phyloP scores from a whole-genome alignment of 768 basidiomycete genomes.

The Glaciozyma antarctica region DNA sequence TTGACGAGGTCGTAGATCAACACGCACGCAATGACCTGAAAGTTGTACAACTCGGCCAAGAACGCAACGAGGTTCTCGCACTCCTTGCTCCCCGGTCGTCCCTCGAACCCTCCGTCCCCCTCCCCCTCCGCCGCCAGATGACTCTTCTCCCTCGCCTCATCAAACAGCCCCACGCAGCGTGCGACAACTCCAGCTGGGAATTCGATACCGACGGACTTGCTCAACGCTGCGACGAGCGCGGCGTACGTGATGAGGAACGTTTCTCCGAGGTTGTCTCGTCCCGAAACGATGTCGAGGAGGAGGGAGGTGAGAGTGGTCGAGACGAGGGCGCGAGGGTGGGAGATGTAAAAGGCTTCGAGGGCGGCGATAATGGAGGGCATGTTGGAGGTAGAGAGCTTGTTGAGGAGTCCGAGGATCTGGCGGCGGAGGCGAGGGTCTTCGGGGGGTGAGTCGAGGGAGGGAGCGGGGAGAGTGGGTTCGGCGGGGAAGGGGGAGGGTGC shows the following conservation, averaged over 20 bases:
- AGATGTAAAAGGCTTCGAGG: conserved; percentile 19
- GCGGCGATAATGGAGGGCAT: conserved; percentile 26
- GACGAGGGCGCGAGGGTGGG: conserved; percentile 30
- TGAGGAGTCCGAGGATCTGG: conserved; percentile 29
- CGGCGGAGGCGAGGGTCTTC: conserved; percentile 31
- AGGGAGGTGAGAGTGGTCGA: conserved; percentile 16
- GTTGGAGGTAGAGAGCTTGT: conserved; percentile 33
- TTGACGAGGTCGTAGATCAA: conserved; percentile 87
- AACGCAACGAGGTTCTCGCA: conserved; percentile 78
- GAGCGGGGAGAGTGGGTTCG: not conserved
- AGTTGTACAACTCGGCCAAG: conserved; percentile 88
- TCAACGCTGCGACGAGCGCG: conserved; percentile 27
- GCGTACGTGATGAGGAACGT: conserved; percentile 29
- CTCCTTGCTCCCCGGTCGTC: conserved; percentile 59
- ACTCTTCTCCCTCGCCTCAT: conserved; percentile 15
- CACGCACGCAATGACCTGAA: conserved; percentile 78
- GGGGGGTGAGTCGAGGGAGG: conserved; percentile 12
- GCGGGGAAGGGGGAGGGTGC: conserved; percentile 4
- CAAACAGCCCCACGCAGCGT: conserved; percentile 11
- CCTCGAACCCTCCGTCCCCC: conserved; percentile 24
- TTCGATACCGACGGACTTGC: conserved; percentile 24
- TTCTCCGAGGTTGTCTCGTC: conserved; percentile 33
- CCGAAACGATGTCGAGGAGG: conserved; percentile 29
- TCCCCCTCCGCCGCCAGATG: not conserved
- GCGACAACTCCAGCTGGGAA: conserved; percentile 25